Base-by-base conservation (phyloP, 495 filamentous ascomycete genomes). In the Annulohypoxylon bovei region DNA sequence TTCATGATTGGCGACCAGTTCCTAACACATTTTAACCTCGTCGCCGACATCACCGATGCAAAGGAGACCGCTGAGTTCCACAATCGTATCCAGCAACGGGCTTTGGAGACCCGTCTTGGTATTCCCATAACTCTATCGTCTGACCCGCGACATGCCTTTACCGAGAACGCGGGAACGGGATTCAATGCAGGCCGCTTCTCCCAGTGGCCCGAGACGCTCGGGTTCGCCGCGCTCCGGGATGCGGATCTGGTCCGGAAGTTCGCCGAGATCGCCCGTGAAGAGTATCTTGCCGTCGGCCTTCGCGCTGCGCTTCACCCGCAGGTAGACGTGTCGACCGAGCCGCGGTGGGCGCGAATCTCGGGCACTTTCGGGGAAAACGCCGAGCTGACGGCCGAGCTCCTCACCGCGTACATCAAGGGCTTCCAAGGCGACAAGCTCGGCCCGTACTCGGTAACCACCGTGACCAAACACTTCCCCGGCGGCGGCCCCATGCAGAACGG, bases 381-480 rank as follows among this genome's bases (percentile, higher is more conserved):
- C 8, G 33, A 71, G 0, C 54, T 81, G 1, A 77, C 77, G 2
- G 50, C 78, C 23, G 47, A 72, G 32, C 59, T 76, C 23, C 44
- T 70, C 20, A 25, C 67, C 60, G 69, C 69, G 4, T 75, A 75
- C 52, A 75, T 75, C 57, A 57, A 68, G 20, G 72, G 72, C 4
- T 72, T 75, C 57, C 72, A 75, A 49, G 72, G 68, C 11, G 65
- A 68, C 1, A 50, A 62, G 23, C 9, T 75, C 1, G 61, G 78
- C 33, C 3, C 70, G 1, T 35, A 65, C 16, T 77, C 73, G 0
- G 76, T 80, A 0, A 63, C 50, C 0, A 79, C 78, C 0, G 62
- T 80, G 20, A 79, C 80, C 1, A 80, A 80, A 42, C 78, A 81
- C 50, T 81, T 81, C 27, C 80, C 78, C 6, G 80, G 80, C 0